Conservation (phyloP, 2,329 filamentous ascomycete genomes). For the Ascochyta viciae-villosae region DNA sequence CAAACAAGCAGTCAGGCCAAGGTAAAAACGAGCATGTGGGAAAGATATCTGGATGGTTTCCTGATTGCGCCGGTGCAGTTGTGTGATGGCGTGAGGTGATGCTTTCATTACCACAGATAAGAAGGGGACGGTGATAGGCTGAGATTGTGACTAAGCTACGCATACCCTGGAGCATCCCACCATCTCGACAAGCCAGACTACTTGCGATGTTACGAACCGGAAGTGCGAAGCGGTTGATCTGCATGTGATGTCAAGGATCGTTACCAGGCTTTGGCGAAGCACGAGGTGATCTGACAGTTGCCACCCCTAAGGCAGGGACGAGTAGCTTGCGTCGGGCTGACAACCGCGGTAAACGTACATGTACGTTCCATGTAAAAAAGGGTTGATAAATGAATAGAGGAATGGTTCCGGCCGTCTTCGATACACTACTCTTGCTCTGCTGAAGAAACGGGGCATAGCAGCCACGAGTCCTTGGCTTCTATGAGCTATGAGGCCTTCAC, state of each 20-base stretch:
- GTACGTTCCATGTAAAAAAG: not conserved
- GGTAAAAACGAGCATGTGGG: conserved; percentile 25
- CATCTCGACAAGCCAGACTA: not conserved
- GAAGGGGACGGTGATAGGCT: conserved; percentile 37
- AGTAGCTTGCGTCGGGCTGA: conserved; percentile 4
- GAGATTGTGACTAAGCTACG: conserved; percentile 31
- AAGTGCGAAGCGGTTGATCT: conserved; percentile 13
- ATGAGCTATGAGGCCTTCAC: too few relatives aligned
- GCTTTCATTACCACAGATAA: conserved; percentile 36
- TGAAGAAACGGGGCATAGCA: too few relatives aligned
- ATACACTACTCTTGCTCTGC: too few relatives aligned
- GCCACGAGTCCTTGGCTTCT: too few relatives aligned
- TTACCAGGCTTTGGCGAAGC: conserved; percentile 27
- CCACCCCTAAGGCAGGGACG: conserved; percentile 52
- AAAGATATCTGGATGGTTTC: conserved; percentile 13
- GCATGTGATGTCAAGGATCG: conserved; percentile 12
- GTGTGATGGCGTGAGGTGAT: conserved; percentile 47
- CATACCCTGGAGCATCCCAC: conserved; percentile 27
- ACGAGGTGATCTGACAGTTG: conserved; percentile 25
- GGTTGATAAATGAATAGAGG: too few relatives aligned
- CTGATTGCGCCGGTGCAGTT: conserved; percentile 24
- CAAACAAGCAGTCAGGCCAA: conserved; percentile 30
- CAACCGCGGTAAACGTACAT: conserved; percentile 10
- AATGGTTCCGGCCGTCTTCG: too few relatives aligned
- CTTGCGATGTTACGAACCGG: not conserved